These are phyloP conservation scores for Hygrocybe coccinea DNA, from an alignment of 768 basidiomycete genomes.

Conservation along the genomic window DNA sequence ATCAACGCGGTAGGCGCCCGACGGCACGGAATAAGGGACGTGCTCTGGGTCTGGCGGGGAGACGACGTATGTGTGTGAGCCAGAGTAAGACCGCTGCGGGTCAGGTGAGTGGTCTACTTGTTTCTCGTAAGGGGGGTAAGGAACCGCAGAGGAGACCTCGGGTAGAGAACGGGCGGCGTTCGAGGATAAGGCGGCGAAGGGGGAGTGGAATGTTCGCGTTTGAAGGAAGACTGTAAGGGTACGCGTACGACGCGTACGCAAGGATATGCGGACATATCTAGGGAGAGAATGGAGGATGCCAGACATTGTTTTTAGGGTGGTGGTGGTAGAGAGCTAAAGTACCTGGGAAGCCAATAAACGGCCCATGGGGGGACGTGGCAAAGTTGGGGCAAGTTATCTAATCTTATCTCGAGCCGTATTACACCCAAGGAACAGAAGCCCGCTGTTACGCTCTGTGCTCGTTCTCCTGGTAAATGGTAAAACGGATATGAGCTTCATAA, in stretches of 20 bases:
- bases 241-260: not conserved
- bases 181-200: constrained; percentile 50
- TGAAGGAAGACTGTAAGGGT: constrained; percentile 4
- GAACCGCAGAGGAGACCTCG: constrained; percentile 23
- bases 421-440: not conserved
- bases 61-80: constrained; percentile 64
- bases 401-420: not conserved
- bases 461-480: not conserved
- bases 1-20: constrained; percentile 58
- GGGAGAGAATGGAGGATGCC: not conserved
- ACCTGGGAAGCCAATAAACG: not conserved
- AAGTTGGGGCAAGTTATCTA: not conserved
- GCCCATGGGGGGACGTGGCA: not conserved
- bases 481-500: not conserved
- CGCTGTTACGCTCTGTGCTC: not conserved
- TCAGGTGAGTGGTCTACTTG: constrained; percentile 50
- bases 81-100: constrained; percentile 33
- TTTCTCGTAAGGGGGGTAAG: constrained; percentile 53
- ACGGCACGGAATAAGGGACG: constrained; percentile 63
- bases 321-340: not conserved
- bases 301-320: not conserved
- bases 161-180: constrained; percentile 30
- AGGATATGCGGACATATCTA: not conserved
- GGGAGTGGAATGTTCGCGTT: constrained; percentile 60
- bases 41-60: constrained; percentile 63